A percentile compares a stretch with the other conserved stretches of the same genome.
These are phyloP conservation scores for Epithele typhae DNA, from an alignment of 768 basidiomycete genomes.

Conservation along the genomic window DNA sequence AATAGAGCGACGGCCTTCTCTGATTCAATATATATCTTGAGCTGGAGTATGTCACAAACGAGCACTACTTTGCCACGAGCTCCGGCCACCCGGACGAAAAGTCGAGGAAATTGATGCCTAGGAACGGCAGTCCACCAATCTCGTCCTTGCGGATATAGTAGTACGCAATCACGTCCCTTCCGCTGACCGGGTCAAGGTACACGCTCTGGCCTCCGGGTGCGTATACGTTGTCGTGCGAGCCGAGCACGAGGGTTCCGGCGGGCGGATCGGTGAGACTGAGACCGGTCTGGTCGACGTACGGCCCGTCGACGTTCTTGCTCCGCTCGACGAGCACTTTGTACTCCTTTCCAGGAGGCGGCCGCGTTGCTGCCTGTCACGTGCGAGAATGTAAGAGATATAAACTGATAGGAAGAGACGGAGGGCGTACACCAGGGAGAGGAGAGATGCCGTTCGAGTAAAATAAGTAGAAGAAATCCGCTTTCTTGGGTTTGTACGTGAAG, in stretches of 20 bases:
- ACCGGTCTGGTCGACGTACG: neutral
- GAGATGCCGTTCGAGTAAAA: neutral
- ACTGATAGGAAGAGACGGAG: no score
- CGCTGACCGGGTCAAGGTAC: neutral
- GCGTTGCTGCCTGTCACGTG: neutral
- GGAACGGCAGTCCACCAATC: neutral
- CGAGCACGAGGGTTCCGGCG: neutral
- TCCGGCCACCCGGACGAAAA: neutral
- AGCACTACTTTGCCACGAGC: neutral
- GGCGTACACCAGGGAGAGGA: neutral
- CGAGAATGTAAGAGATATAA: no score
- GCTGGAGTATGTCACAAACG: no score
- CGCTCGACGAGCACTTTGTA: slow-evolving; percentile 2
- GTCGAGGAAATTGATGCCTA: neutral
- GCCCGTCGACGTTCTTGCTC: neutral
- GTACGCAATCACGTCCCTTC: neutral
- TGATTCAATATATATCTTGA: no score
- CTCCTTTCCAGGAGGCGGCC: neutral
- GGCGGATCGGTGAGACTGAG: neutral
- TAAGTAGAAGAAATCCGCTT: neutral
- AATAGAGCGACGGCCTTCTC: no score
- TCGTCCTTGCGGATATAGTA: neutral
- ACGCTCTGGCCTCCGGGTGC: neutral
- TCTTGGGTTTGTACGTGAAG: neutral
- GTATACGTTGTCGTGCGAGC: slow-evolving; percentile 1